Evolutionary conservation across 805 yeast genomes (phyloP), one percentile per base, ranked within the genome.

Genomic region (Suhomyces xylopsoci): DNA sequence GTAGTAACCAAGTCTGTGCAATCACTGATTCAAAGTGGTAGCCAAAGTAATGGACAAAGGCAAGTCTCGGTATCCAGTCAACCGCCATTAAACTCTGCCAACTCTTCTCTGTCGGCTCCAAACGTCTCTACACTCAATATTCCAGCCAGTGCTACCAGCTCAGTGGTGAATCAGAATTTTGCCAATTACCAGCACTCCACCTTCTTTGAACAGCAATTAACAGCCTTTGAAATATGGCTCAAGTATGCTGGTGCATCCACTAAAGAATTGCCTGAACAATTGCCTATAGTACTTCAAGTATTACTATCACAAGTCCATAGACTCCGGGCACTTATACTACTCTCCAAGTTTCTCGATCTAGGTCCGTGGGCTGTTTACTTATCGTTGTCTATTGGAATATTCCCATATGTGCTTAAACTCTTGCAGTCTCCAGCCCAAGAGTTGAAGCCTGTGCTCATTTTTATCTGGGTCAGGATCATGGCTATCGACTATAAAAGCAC

Each of bases 291-390:
- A 6, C 71, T 94, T 14, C 99, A 94, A 67, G 97, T 94, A 8
- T 76, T 94, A 32, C 72, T 94, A 34, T 92, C 97, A 0, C 99
- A 96, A 65, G 96, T 91, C 0, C 98, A 94, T 69, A 81, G 99
- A 55, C 79, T 93, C 14, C 73, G 98, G 26, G 98, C 99, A 0
- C 74, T 94, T 49, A 88, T 89, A 36, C 67, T 94, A 51, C 76
- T 94, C 10, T 87, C 96, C 3, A 82, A 89, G 60, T 94, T 93
- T 65, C 75, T 94, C 43, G 99, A 94, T 68, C 71, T 94, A 36
- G 99, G 99, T 0, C 97, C 99, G 0, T 90, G 97, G 96, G 98
- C 99, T 0, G 98, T 94, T 0, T 89, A 91, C 61, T 73, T 92
- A 28, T 96, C 97, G 0, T 73, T 94, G 30, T 89, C 97, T 7